Conservation (phyloP, 805 yeast genomes). For the Blastobotrys peoriensis region DNA sequence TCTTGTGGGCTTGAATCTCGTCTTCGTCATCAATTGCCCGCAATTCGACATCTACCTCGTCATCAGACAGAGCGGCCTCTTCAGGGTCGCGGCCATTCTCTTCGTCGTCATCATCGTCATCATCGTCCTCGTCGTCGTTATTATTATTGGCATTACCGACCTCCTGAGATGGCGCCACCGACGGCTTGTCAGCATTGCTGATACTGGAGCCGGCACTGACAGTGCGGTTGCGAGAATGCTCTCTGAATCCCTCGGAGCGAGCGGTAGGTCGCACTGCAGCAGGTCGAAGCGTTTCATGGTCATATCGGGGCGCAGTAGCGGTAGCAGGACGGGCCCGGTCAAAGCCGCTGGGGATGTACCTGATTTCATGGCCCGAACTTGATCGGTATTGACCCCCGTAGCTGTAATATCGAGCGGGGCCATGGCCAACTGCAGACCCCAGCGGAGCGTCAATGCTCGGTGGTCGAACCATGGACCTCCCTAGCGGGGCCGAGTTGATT, state of each 20-base stretch:
- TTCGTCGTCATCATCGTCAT: slow-evolving; percentile 14
- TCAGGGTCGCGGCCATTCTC: slow-evolving; percentile 22
- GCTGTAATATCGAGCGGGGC: not conserved
- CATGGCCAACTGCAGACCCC: slow-evolving; percentile 3
- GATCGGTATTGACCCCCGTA: not conserved
- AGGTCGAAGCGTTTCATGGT: not conserved
- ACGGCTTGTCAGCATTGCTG: not conserved
- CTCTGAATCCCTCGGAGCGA: too few species aligned
- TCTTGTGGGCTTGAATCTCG: slow-evolving; percentile 7
- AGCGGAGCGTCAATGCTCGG: not conserved
- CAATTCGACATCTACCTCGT: slow-evolving; percentile 14
- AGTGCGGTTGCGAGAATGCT: not conserved
- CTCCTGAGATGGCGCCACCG: not conserved
- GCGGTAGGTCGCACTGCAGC: too few species aligned
- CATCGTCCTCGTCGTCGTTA: slow-evolving; percentile 10
- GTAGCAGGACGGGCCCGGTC: not conserved
- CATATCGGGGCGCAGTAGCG: not conserved
- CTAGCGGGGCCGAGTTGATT: slow-evolving; percentile 2
- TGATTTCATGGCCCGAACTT: not conserved
- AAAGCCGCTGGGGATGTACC: not conserved
- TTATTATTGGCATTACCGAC: not conserved
- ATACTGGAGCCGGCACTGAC: not conserved
- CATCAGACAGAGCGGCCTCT: slow-evolving; percentile 20
- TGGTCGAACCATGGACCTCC: not conserved
- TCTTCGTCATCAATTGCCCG: slow-evolving; percentile 16